Conservation (phyloP, 1,284 basidiomycete genomes). For the Malassezia sympodialis region DNA sequence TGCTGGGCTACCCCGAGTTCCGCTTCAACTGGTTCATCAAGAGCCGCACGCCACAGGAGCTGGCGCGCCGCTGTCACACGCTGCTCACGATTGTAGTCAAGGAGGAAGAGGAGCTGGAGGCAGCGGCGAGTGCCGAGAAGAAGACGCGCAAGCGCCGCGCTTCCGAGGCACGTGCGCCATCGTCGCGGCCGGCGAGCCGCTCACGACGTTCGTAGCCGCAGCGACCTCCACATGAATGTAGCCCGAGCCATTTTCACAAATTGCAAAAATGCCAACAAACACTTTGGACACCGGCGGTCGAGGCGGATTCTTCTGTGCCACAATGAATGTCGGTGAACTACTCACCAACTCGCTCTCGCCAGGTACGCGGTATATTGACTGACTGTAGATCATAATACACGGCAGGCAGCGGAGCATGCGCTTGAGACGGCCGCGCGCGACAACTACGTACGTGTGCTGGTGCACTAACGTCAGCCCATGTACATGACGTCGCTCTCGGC, state of each 20-base stretch:
- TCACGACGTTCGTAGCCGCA: slow-evolving; percentile 3
- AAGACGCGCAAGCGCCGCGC: slow-evolving; percentile 12
- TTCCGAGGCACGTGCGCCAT: slow-evolving; percentile 1
- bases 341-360: slow-evolving; percentile 46
- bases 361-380: slow-evolving; percentile 17
- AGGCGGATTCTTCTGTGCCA: slow-evolving; percentile 4
- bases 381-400: slow-evolving; percentile 27
- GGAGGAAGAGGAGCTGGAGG: slow-evolving; percentile 53
- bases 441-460: slow-evolving; percentile 28
- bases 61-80: slow-evolving; percentile 80
- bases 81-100: slow-evolving; percentile 83
- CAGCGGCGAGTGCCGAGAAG: slow-evolving; percentile 1
- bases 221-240: background rate
- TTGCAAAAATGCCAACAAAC: slow-evolving; percentile 17
- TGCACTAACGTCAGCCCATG: slow-evolving; percentile 17
- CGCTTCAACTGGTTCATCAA: slow-evolving; percentile 94
- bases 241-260: background rate
- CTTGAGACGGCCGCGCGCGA: slow-evolving; percentile 42
- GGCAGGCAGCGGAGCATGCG: slow-evolving; percentile 42
- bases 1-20: slow-evolving; percentile 91
- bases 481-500: slow-evolving; percentile 42
- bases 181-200: slow-evolving; percentile 5
- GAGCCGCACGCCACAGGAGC: slow-evolving; percentile 78
- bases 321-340: slow-evolving; percentile 45
- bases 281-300: slow-evolving; percentile 1